Conservation (phyloP, 2,329 filamentous ascomycete species). For the Leptodontidium sp. region DNA sequence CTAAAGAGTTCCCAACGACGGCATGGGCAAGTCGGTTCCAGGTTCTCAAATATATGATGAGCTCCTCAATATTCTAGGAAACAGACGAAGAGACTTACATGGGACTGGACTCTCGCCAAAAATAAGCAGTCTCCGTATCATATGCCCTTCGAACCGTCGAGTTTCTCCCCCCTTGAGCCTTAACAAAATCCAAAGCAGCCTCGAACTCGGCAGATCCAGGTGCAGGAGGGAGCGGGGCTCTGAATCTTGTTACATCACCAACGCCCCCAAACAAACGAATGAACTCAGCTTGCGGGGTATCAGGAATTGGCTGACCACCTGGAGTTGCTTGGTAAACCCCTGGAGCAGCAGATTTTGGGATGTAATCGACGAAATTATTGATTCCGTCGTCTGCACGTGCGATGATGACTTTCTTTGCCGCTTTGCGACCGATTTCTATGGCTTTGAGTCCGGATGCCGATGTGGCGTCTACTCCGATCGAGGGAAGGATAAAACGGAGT, state of each 20-base stretch:
- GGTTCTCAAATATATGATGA: not conserved
- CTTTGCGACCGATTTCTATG: not conserved
- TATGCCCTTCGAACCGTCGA: constrained; percentile 4
- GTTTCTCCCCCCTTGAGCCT: constrained; percentile 3
- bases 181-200: constrained; percentile 5
- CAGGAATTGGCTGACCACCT: constrained; percentile 2
- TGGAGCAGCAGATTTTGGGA: not conserved
- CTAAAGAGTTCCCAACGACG: constrained; percentile 7
- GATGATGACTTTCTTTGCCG: not conserved
- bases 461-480: constrained; percentile 1
- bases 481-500: not conserved
- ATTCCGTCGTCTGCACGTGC: constrained; percentile 13
- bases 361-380: constrained; percentile 20
- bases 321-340: constrained; percentile 16
- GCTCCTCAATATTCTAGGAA: not conserved
- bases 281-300: constrained; percentile 8
- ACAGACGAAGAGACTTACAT: constrained; percentile 8
- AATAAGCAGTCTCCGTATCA: constrained; percentile 19
- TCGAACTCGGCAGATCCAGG: not conserved
- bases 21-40: constrained; percentile 18
- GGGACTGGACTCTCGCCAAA: constrained; percentile 15
- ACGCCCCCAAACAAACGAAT: constrained; percentile 2
- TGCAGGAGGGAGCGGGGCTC: not conserved
- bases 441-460: not conserved
- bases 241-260: not conserved